phyloP scores from a whole-genome alignment of 129 eudicot genomes.

The Arctium minus region DNA sequence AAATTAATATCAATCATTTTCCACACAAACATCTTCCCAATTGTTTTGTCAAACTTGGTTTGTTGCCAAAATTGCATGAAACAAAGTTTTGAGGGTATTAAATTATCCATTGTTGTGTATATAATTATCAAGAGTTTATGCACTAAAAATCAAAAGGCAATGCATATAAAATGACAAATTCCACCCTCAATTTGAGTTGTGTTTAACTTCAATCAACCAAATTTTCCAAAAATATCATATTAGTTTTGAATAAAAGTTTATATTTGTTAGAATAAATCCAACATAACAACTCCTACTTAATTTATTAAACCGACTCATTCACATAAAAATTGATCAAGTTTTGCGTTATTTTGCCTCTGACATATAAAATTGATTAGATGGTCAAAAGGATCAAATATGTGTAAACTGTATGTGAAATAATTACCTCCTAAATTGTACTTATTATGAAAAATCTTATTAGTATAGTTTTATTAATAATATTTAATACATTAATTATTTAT shows the following conservation, averaged over 20 bases:
- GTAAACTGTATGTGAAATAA: not conserved
- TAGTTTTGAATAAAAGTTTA: not conserved
- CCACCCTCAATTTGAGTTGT: constrained; percentile 20
- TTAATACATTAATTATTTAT: no score
- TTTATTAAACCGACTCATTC: not conserved
- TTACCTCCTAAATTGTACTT: not conserved
- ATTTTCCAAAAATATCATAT: not conserved
- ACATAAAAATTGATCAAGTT: not conserved
- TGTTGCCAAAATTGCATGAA: constrained; percentile 28
- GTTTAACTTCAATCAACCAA: constrained; percentile 9
- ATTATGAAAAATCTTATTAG: not conserved
- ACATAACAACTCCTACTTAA: constrained; percentile 1
- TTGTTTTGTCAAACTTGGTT: constrained; percentile 35
- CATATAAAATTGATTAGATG: not conserved
- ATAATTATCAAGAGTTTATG: constrained; percentile 21
- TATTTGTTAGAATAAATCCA: constrained; percentile 7
- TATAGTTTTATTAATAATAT: not conserved
- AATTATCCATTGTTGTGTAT: constrained; percentile 21
- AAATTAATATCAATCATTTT: constrained; percentile 28
- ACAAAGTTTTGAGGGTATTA: constrained; percentile 34
- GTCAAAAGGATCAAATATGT: not conserved
- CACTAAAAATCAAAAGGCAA: constrained; percentile 32
- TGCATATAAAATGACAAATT: constrained; percentile 23
- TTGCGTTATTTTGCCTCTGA: not conserved
- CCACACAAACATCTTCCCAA: constrained; percentile 19